Evolutionary conservation across 371 early-diverging fungal species (phyloP).

Genomic region (Mortierella sp.): DNA sequence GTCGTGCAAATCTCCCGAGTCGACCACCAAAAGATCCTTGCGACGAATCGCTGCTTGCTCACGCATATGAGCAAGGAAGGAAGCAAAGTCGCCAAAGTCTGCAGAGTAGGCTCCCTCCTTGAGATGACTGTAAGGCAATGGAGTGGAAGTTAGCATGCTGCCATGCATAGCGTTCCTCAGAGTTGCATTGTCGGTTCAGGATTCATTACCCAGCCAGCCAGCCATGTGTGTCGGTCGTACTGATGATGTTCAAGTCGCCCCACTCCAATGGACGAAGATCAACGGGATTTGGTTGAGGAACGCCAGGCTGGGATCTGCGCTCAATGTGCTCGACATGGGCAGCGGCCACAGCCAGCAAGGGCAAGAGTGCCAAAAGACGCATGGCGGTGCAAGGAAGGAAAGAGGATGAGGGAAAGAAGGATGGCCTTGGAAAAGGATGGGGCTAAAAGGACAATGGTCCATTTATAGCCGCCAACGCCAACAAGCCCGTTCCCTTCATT

Average conservation of each 20-base stretch:
- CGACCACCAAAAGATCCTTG: slow-evolving; percentile 68
- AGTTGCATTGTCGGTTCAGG: background rate
- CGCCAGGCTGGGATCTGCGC: slow-evolving; percentile 55
- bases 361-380: slow-evolving; percentile 21
- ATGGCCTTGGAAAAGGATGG: background rate
- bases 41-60: slow-evolving; percentile 56
- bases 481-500: too few species aligned
- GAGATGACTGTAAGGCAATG: slow-evolving; percentile 44
- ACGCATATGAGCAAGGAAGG: slow-evolving; percentile 62
- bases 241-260: slow-evolving; percentile 65
- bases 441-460: too few species aligned
- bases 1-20: slow-evolving; percentile 54
- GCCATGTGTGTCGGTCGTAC: slow-evolving; percentile 56
- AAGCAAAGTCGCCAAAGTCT: slow-evolving; percentile 68
- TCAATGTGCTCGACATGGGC: slow-evolving; percentile 19
- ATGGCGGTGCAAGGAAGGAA: slow-evolving; percentile 4
- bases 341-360: slow-evolving; percentile 31
- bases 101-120: slow-evolving; percentile 59
- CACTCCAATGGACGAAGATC: slow-evolving; percentile 56
- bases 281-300: slow-evolving; percentile 34
- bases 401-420: background rate
- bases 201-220: slow-evolving; percentile 34
- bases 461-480: too few species aligned
- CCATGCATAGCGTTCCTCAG: background rate
- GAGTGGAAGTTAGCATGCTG: too few species aligned